phyloP scores from a whole-genome alignment of 148 eudicot species.

The Agrostemma githago region DNA sequence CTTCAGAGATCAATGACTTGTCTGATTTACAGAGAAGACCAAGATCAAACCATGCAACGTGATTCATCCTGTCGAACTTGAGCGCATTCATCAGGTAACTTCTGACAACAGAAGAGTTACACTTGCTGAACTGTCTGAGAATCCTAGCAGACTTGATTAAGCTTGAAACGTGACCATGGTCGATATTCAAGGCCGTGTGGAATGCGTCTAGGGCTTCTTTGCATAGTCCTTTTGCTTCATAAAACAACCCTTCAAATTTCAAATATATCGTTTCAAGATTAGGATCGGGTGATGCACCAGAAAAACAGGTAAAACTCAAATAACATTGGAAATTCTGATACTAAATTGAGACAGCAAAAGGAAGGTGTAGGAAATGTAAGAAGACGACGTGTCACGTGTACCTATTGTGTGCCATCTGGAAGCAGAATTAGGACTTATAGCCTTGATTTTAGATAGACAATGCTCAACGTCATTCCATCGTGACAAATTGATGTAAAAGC shows the following conservation, averaged over 20 bases:
- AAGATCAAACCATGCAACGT: slow-evolving; percentile 73
- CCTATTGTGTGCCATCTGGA: slow-evolving; percentile 67
- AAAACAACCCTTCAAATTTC: slow-evolving; percentile 49
- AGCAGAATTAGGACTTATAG: slow-evolving; percentile 52
- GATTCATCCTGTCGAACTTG: slow-evolving; percentile 58
- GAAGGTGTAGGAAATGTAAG: not conserved
- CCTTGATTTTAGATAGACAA: slow-evolving; percentile 68
- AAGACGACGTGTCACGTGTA: slow-evolving; percentile 19
- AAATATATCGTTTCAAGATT: not conserved
- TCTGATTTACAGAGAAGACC: slow-evolving; percentile 57
- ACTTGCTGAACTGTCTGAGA: slow-evolving; percentile 37
- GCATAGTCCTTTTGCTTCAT: slow-evolving; percentile 61
- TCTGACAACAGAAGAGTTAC: slow-evolving; percentile 33
- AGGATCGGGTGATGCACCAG: not conserved
- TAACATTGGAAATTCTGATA: not conserved
- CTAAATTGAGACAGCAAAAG: too few species aligned
- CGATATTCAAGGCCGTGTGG: slow-evolving; percentile 51
- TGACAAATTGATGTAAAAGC: slow-evolving; percentile 60
- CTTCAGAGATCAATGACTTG: slow-evolving; percentile 38
- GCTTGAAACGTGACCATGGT: slow-evolving; percentile 64
- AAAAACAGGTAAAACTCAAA: not conserved
- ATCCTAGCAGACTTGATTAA: slow-evolving; percentile 59
- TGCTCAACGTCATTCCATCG: slow-evolving; percentile 71
- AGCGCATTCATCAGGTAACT: slow-evolving; percentile 66
- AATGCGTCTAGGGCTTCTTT: slow-evolving; percentile 62